A percentile compares a stretch with the other conserved stretches of the same genome.
phyloP scores from a whole-genome alignment of 495 filamentous ascomycete genomes.

The Penicillium daleae region DNA sequence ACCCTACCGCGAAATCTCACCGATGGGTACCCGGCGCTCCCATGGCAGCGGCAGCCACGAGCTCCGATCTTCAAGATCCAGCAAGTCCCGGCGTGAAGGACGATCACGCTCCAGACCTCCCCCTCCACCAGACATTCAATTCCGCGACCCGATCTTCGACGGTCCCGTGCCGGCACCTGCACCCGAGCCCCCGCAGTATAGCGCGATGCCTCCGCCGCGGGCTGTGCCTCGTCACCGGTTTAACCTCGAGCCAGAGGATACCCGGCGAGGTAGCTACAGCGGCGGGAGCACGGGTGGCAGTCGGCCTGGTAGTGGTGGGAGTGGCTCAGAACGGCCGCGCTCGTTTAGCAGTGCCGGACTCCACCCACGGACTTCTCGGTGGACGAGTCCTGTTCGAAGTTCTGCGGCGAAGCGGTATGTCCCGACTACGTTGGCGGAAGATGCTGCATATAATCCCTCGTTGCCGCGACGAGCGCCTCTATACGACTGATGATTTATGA shows the following conservation, averaged over 20 bases:
- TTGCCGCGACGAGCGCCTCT: conserved; percentile 23
- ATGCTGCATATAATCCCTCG: conserved; percentile 18
- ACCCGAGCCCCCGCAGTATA: conserved; percentile 33
- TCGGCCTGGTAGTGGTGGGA: conserved; percentile 30
- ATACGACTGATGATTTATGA: conserved; percentile 22
- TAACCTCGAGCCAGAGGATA: conserved; percentile 26
- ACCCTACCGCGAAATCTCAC: conserved; percentile 39
- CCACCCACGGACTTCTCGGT: conserved; percentile 15
- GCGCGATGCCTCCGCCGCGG: conserved; percentile 26
- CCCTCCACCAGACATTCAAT: conserved; percentile 23
- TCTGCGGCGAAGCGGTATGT: conserved; percentile 28
- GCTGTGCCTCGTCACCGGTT: conserved; percentile 25
- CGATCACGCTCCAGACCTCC: conserved; percentile 29
- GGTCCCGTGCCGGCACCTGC: conserved; percentile 27
- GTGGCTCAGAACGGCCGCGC: conserved; percentile 32
- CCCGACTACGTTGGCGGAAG: conserved; percentile 20
- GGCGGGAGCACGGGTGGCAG: conserved; percentile 26
- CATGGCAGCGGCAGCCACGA: conserved; percentile 19
- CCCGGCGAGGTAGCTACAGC: conserved; percentile 31
- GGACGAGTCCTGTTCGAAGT: conserved; percentile 21
- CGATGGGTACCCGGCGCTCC: conserved; percentile 25
- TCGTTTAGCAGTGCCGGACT: conserved; percentile 29
- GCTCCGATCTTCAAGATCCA: conserved; percentile 15
- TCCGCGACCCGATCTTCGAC: conserved; percentile 39
- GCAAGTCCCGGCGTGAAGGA: conserved; percentile 30